These are phyloP conservation scores for Dicorynia guianensis DNA, from an alignment of 306 rosid species.

Conservation along the genomic window DNA sequence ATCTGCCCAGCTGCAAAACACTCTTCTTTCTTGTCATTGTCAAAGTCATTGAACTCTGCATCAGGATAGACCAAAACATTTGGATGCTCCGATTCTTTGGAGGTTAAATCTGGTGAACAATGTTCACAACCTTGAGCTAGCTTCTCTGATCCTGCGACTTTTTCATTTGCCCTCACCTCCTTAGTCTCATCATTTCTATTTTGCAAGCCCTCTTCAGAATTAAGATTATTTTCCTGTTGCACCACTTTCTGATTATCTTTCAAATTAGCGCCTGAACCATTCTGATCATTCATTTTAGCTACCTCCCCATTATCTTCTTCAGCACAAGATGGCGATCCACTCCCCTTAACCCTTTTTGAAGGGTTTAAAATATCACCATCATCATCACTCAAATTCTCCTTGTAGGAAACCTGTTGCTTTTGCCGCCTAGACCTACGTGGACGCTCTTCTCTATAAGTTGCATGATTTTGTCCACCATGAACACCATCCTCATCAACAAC, in stretches of 20 bases:
- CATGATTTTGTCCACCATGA: constrained; percentile 44
- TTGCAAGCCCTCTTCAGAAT: constrained; percentile 43
- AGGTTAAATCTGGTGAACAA: constrained; percentile 34
- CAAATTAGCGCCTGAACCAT: constrained; percentile 45
- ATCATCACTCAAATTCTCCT: constrained; percentile 74
- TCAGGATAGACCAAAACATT: constrained; percentile 53
- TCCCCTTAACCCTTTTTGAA: constrained; percentile 54
- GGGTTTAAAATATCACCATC: constrained; percentile 36
- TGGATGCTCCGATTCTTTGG: constrained; percentile 33
- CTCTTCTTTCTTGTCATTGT: constrained; percentile 57
- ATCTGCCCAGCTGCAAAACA: constrained; percentile 72
- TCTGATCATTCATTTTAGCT: constrained; percentile 43
- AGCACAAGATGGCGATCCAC: constrained; percentile 44
- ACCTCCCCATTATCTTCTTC: constrained; percentile 46
- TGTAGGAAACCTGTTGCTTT: constrained; percentile 68
- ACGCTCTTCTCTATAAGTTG: constrained; percentile 45
- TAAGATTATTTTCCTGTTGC: constrained; percentile 41
- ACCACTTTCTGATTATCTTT: constrained; percentile 44
- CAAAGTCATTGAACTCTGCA: constrained; percentile 80
- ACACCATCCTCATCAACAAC: constrained; percentile 51
- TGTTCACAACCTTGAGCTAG: constrained; percentile 40
- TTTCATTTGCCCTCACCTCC: constrained; percentile 38
- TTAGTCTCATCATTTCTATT: constrained; percentile 36
- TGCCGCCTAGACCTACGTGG: constrained; percentile 71
- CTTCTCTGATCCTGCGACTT: constrained; percentile 33